Percentiles rank a stretch among this genome's conserved stretches.
phyloP scores from a whole-genome alignment of 495 filamentous ascomycete species.

The Neurospora sp. region DNA sequence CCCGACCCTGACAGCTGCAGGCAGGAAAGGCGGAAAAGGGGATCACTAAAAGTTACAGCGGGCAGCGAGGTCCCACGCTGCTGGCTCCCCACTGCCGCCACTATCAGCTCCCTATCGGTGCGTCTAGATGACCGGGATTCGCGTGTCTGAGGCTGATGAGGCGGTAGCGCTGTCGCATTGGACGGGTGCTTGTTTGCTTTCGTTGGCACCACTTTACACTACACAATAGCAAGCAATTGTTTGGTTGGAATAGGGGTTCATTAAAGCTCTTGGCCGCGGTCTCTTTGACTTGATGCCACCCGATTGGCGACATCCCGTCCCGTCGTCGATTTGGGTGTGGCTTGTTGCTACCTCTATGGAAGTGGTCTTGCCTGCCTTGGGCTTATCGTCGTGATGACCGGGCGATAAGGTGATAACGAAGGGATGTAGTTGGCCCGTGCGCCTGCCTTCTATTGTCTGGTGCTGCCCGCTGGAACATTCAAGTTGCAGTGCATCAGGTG shows the following conservation, averaged over 20 bases:
- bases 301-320: not conserved
- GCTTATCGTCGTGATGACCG: not conserved
- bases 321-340: not conserved
- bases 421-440: not conserved
- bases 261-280: not conserved
- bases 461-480: not conserved
- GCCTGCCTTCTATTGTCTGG: not conserved
- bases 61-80: not conserved
- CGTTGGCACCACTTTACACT: not conserved
- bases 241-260: not conserved
- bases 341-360: not conserved
- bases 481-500: not conserved
- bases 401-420: not conserved
- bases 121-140: not conserved
- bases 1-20: not conserved
- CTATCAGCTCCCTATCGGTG: not conserved
- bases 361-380: not conserved
- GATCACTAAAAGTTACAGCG: not conserved
- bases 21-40: not conserved
- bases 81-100: not conserved
- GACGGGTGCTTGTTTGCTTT: not conserved
- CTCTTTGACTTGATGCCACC: not conserved
- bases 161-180: not conserved
- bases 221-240: not conserved
- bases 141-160: not conserved